A percentile compares a stretch with the other conserved stretches of the same genome.
Conservation (phyloP, 306 rosid genomes). For the Alnus rubra region DNA sequence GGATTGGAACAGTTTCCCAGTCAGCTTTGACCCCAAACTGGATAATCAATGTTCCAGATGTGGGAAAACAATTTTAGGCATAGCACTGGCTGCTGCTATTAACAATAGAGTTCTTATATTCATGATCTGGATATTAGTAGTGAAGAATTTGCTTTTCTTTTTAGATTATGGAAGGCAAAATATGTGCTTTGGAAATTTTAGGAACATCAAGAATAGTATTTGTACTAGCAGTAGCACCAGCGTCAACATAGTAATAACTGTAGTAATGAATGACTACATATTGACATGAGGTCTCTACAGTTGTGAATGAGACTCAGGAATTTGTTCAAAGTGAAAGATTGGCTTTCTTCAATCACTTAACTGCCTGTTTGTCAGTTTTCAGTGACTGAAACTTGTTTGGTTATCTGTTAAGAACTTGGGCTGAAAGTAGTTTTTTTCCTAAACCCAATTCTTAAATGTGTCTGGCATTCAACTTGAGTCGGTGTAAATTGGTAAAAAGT, state of each 20-base stretch:
- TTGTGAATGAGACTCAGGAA: neutral
- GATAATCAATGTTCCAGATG: conserved; percentile 55
- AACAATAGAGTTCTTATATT: conserved; percentile 16
- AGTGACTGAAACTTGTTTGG: neutral
- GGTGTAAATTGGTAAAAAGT: neutral
- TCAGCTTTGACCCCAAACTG: conserved; percentile 42
- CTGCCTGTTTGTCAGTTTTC: neutral
- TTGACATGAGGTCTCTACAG: neutral
- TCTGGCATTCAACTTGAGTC: conserved; percentile 10
- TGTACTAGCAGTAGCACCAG: neutral
- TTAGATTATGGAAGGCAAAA: conserved; percentile 12
- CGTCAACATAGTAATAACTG: neutral
- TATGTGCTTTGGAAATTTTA: neutral
- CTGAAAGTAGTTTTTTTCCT: neutral
- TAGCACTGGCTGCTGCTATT: conserved; percentile 19
- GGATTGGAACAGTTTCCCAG: conserved; percentile 41
- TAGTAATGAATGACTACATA: neutral
- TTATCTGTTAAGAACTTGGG: neutral
- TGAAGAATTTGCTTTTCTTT: neutral
- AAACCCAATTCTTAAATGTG: conserved; percentile 14
- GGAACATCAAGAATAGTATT: neutral
- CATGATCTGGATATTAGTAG: conserved; percentile 1
- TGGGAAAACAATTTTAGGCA: conserved; percentile 33
- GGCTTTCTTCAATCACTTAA: neutral
- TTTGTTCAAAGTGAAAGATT: neutral